Conservation (phyloP, 352 stramenopile species). For the Pelagophyceae sp. region DNA sequence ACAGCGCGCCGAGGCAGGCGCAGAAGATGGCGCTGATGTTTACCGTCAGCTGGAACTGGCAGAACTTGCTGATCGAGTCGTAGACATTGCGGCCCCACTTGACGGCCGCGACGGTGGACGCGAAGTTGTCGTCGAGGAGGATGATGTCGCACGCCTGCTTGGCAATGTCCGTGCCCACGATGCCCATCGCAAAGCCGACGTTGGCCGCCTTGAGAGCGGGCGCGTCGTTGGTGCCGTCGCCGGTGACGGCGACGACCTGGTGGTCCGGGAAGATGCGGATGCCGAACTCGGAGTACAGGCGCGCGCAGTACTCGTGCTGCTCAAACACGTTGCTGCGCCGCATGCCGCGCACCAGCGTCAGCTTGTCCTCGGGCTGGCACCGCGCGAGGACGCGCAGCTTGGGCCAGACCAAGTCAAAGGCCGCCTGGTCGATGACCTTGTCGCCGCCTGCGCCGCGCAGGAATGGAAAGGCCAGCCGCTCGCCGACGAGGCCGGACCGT, state of each 20-base stretch:
- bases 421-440: conserved; percentile 55
- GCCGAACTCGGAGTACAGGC: background rate
- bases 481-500: background rate
- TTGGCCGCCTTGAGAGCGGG: conserved; percentile 91
- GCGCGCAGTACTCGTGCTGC: background rate
- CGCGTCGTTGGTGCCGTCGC: conserved; percentile 91
- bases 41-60: conserved; percentile 91
- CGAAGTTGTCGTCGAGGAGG: conserved; percentile 88
- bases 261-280: conserved; percentile 16
- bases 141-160: conserved; percentile 90
- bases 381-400: conserved; percentile 75
- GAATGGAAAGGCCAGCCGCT: conserved; percentile 20
- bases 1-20: conserved; percentile 70
- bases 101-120: conserved; percentile 87
- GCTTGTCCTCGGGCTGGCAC: conserved; percentile 90
- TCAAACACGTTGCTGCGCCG: background rate
- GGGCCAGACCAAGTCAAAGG: conserved; percentile 84
- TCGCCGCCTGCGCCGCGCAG: conserved; percentile 35
- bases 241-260: conserved; percentile 86
- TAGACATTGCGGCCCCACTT: conserved; percentile 87
- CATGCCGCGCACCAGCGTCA: conserved; percentile 73
- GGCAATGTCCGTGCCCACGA: conserved; percentile 77
- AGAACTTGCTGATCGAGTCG: conserved; percentile 90
- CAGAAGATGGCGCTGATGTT: conserved; percentile 81
- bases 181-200: conserved; percentile 89